Evolutionary conservation across 108 stramenopile species (phyloP), one percentile per base, ranked within the genome.

Genomic region (Discostella pseudostelligera): DNA sequence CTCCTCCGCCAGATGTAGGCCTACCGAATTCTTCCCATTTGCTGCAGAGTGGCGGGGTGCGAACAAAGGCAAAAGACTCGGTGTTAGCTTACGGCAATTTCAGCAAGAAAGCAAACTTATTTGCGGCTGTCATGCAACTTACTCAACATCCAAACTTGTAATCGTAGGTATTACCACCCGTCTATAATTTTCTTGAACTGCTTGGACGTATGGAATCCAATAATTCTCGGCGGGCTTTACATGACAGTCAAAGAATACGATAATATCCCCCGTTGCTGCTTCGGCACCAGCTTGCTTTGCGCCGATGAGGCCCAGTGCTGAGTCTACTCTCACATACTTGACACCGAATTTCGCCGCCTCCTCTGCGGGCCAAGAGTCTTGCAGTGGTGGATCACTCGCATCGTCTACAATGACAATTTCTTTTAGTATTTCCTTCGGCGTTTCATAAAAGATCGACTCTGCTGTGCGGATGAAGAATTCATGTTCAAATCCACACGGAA

Each of bases 401-500:
- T 74, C 73, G 56, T 74, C 73, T 12, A 74, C 73, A 43, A 74
- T 53, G 3, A 74, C 59, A 46, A 74, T 74, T 22, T 74, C 73
- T 25, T 74, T 74, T 20, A 74, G 20, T 54, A 74, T 39, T 10
- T 64, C 65, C 14, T 53, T 58, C 6, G 73, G 73, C 16, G 73
- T 74, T 59, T 66, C 65, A 37, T 58, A 44, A 46, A 62, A 67
- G 32, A 74, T 56, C 1, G 73, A 74, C 22, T 67, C 29, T 10
- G 73, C 73, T 7, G 73, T 74, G 26, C 73, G 65, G 20, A 59
- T 39, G 21, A 74, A 74, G 37, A 51, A 65, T 3, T 74, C 73
- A 56, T 74, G 73, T 29, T 74, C 73, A 66, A 74, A 74, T 20
- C 73, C 73, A 39, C 73, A 74, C 17, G 73, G 73, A 14, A 74